These are phyloP conservation scores for Beauveria bassiana DNA, from an alignment of 2,329 filamentous ascomycete species.

Conservation along the genomic window DNA sequence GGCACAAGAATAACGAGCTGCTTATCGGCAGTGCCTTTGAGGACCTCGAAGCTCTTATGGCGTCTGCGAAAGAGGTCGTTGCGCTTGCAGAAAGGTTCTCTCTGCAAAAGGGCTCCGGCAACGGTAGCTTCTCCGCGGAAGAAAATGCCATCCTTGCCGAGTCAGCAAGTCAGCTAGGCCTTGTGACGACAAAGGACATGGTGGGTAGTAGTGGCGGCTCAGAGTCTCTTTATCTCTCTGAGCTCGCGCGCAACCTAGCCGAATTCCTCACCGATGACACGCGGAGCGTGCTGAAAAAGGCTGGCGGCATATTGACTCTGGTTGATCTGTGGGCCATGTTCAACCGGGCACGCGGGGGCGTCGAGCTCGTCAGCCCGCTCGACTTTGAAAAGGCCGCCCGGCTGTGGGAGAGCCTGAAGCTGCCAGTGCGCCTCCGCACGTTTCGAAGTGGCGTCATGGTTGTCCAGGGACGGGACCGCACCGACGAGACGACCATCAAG, in stretches of 20 bases:
- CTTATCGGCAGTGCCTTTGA: slow-evolving; percentile 93
- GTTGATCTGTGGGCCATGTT: slow-evolving; percentile 93
- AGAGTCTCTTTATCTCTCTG: slow-evolving; percentile 82
- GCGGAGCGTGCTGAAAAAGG: slow-evolving; percentile 65
- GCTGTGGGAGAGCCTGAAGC: slow-evolving; percentile 78
- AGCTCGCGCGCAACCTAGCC: slow-evolving; percentile 74
- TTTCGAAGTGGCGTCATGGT: slow-evolving; percentile 95
- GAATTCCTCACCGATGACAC: slow-evolving; percentile 85
- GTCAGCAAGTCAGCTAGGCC: slow-evolving; percentile 68
- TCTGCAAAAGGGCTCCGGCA: slow-evolving; percentile 53
- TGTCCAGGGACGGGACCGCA: slow-evolving; percentile 80
- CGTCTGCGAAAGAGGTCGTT: slow-evolving; percentile 92
- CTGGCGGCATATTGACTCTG: slow-evolving; percentile 81
- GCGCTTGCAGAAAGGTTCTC: slow-evolving; percentile 86
- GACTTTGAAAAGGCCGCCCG: slow-evolving; percentile 88
- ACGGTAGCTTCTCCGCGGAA: slow-evolving; percentile 56
- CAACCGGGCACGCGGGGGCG: slow-evolving; percentile 85
- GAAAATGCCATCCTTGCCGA: slow-evolving; percentile 70
- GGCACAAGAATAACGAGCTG: slow-evolving; percentile 85
- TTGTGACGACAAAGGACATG: slow-evolving; percentile 94
- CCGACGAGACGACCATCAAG: slow-evolving; percentile 80
- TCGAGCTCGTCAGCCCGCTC: slow-evolving; percentile 84
- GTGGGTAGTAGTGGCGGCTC: slow-evolving; percentile 65
- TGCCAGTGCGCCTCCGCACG: slow-evolving; percentile 77
- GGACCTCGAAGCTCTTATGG: slow-evolving; percentile 93